Percentiles rank a stretch among this genome's conserved stretches.
phyloP scores from a whole-genome alignment of 2,329 filamentous ascomycete species.

The Fusarium denticulatum region DNA sequence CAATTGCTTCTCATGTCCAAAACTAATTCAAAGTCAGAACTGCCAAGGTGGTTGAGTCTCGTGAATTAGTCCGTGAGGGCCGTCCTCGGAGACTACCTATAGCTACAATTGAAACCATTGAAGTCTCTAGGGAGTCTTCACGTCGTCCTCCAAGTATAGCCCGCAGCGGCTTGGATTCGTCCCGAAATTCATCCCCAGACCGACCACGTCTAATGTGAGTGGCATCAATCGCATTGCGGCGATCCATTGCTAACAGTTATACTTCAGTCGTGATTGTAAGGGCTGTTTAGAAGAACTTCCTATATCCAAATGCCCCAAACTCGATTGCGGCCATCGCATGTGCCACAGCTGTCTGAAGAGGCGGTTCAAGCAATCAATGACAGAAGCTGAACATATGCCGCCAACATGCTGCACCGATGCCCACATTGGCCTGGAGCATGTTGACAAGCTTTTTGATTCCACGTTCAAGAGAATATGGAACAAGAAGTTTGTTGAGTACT shows the following conservation, averaged over 20 bases:
- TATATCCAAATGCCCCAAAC: conserved; percentile 70
- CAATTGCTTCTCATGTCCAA: not conserved
- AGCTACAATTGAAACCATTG: conserved; percentile 25
- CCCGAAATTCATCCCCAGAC: conserved; percentile 43
- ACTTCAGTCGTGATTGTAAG: conserved; percentile 73
- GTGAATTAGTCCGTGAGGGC: conserved; percentile 38
- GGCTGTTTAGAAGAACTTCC: conserved; percentile 77
- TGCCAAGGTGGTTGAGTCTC: conserved; percentile 38
- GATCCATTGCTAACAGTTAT: conserved; percentile 16
- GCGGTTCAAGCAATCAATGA: conserved; percentile 78
- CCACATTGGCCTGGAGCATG: conserved; percentile 78
- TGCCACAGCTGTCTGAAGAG: conserved; percentile 80
- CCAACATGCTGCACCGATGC: conserved; percentile 81
- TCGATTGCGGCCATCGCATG: conserved; percentile 84
- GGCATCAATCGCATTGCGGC: not conserved
- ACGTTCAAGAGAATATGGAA: conserved; percentile 85
- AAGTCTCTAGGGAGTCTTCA: conserved; percentile 41
- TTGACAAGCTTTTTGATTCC: conserved; percentile 77
- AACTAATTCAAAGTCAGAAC: conserved; percentile 26
- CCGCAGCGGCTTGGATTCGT: conserved; percentile 43
- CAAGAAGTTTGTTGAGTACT: conserved; percentile 79
- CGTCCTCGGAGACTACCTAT: conserved; percentile 31
- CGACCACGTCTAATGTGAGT: conserved; percentile 41
- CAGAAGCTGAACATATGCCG: conserved; percentile 84
- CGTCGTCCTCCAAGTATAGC: conserved; percentile 42